Conservation (phyloP, 2,329 filamentous ascomycete genomes). For the Fusarium pseudocircinatum region DNA sequence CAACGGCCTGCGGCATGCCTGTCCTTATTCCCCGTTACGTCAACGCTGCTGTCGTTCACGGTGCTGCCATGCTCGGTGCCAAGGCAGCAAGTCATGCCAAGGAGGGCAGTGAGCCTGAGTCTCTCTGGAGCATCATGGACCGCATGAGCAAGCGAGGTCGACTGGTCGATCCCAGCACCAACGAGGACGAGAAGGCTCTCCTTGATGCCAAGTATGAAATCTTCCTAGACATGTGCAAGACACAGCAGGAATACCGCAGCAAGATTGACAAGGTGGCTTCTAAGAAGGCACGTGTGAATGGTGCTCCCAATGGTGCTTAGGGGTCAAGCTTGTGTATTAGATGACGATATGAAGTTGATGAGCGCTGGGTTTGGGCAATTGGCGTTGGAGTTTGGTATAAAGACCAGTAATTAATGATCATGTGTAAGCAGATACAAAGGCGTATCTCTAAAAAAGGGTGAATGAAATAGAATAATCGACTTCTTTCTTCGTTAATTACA, state of each 20-base stretch:
- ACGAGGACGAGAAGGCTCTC: conserved; percentile 79
- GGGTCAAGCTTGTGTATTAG: not conserved
- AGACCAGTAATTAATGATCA: conserved; percentile 29
- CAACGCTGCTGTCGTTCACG: conserved; percentile 94
- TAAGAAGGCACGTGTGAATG: conserved; percentile 49
- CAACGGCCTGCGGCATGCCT: conserved; percentile 89
- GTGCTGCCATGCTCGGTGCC: conserved; percentile 97
- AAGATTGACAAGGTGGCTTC: conserved; percentile 74
- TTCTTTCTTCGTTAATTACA: not conserved
- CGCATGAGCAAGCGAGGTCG: conserved; percentile 94
- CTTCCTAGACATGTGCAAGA: conserved; percentile 91
- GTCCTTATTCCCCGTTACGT: conserved; percentile 94
- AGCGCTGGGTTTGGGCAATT: conserved; percentile 15
- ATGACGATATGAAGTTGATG: conserved; percentile 11
- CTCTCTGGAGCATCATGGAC: conserved; percentile 97
- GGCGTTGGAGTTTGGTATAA: conserved; percentile 15
- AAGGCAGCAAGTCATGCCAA: conserved; percentile 90
- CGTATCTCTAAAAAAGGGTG: conserved; percentile 7
- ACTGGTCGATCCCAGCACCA: conserved; percentile 77
- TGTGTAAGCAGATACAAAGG: conserved; percentile 7
- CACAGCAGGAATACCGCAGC: conserved; percentile 83
- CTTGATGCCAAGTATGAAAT: conserved; percentile 91
- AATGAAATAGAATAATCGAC: conserved; percentile 22
- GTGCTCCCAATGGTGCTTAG: conserved; percentile 45
- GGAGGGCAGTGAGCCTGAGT: conserved; percentile 76